Percentiles rank a stretch among this genome's conserved stretches.
phyloP scores from a whole-genome alignment of 2,329 filamentous ascomycete species.

The Venturia carpophila region DNA sequence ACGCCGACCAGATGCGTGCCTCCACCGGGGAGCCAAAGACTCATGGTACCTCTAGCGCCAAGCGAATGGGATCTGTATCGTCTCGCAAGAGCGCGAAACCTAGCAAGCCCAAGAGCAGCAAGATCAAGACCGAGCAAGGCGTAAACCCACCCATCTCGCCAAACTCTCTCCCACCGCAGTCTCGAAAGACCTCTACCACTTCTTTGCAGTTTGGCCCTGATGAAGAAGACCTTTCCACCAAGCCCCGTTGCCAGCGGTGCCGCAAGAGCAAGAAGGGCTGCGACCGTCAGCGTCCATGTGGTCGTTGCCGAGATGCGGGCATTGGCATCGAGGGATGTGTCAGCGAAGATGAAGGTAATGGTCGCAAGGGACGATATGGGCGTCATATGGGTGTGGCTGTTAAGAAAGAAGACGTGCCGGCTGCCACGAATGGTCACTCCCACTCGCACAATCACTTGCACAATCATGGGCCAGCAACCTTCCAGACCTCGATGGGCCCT shows the following conservation, averaged over 20 bases:
- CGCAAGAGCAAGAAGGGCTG: constrained; percentile 99
- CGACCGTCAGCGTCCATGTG: constrained; percentile 90
- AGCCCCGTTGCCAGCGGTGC: constrained; percentile 95
- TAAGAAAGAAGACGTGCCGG: constrained; percentile 42
- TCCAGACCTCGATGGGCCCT: constrained; percentile 16
- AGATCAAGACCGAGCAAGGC: constrained; percentile 39
- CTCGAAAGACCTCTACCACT: constrained; percentile 67
- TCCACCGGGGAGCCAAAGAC: constrained; percentile 36
- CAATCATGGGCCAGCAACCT: not conserved
- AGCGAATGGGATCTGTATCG: constrained; percentile 27
- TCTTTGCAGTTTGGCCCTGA: constrained; percentile 61
- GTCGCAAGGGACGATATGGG: constrained; percentile 85
- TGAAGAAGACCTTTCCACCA: constrained; percentile 86
- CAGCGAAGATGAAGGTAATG: constrained; percentile 96
- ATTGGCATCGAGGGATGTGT: constrained; percentile 89
- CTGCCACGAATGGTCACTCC: not conserved
- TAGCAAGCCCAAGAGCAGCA: constrained; percentile 15
- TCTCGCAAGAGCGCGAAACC: constrained; percentile 35
- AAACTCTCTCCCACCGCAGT: constrained; percentile 56
- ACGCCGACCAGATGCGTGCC: constrained; percentile 28
- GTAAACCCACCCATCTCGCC: constrained; percentile 44
- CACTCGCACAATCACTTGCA: not conserved
- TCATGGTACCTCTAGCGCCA: constrained; percentile 27
- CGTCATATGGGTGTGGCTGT: constrained; percentile 61
- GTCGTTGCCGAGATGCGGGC: constrained; percentile 90